Base-by-base conservation (phyloP, 306 rosid genomes). In the Vicia villosa region DNA sequence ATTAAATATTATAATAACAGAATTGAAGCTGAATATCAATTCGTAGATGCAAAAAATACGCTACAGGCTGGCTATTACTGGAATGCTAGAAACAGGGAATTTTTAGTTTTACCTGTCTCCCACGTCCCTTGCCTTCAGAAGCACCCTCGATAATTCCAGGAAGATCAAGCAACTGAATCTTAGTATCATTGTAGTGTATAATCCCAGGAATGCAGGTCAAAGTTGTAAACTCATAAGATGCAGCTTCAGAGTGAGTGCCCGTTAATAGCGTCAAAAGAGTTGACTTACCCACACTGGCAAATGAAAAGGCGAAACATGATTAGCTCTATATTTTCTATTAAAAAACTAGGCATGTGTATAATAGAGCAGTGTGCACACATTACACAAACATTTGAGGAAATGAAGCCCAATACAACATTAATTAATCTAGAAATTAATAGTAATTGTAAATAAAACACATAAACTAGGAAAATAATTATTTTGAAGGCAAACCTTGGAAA, bases 111-210 rank as follows among this genome's bases (percentile, higher is more conserved):
- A 95, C 99, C 99, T 95, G 99, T 77, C 99, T 84, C 69, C 99
- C 99, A 77, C 99, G 99, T 26, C 99, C 99, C 84, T 95, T 95
- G 69, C 99, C 99, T 81, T 95, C 99, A 68, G 99, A 95, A 58
- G 99, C 99, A 84, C 99, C 99, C 85, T 95, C 99, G 73, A 95
- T 95, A 81, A 95, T 95, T 79, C 99, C 99, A 73, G 99, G 99
- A 84, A 95, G 99, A 82, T 95, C 99, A 19, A 95, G 99, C 83
- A 95, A 76, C 84, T 95, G 99, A 79, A 95, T 95, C 76, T 95
- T 95, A 61, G 99, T 95, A 74, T 91, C 99, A 74, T 95, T 95
- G 77, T 95, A 95, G 79, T 95, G 79, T 81, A 95, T 91, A 66
- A 95, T 95, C 30, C 99, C 97, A 47, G 99, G 99, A 82, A 95